Percentiles rank a stretch among this genome's conserved stretches.
phyloP scores from a whole-genome alignment of 805 yeast genomes.

The Wickerhamiella azyma region DNA sequence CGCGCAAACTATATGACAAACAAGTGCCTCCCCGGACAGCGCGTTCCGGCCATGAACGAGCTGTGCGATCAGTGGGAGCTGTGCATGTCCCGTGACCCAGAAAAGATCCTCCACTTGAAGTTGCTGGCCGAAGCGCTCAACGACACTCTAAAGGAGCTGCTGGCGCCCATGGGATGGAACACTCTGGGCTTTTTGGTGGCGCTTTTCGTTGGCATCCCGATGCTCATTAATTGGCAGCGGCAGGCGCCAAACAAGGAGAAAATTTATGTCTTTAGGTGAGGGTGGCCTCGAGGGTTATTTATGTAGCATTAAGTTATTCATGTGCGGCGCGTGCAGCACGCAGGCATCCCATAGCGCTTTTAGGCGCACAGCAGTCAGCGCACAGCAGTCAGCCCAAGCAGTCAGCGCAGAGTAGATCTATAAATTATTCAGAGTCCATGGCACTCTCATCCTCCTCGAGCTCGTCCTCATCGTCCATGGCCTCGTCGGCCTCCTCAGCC shows the following conservation, averaged over 20 bases:
- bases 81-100: conserved; percentile 75
- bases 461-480: conserved; percentile 10
- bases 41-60: conserved; percentile 64
- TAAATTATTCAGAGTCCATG: conserved; percentile 5
- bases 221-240: conserved; percentile 18
- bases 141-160: conserved; percentile 62
- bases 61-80: conserved; percentile 65
- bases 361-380: no score
- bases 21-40: conserved; percentile 45
- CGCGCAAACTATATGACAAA: conserved; percentile 55
- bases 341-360: no score
- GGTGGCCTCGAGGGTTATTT: no score
- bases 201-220: conserved; percentile 21
- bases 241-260: not conserved
- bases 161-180: conserved; percentile 58
- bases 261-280: not conserved
- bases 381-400: no score
- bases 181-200: conserved; percentile 32
- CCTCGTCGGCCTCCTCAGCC: conserved; percentile 21
- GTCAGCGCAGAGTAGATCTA: no score
- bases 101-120: conserved; percentile 47
- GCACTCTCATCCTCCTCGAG: not conserved
- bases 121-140: conserved; percentile 76
- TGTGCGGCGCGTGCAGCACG: no score
- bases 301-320: not conserved